phyloP scores from a whole-genome alignment of 139 green algal species.

The Edaphochlamys debaryana region DNA sequence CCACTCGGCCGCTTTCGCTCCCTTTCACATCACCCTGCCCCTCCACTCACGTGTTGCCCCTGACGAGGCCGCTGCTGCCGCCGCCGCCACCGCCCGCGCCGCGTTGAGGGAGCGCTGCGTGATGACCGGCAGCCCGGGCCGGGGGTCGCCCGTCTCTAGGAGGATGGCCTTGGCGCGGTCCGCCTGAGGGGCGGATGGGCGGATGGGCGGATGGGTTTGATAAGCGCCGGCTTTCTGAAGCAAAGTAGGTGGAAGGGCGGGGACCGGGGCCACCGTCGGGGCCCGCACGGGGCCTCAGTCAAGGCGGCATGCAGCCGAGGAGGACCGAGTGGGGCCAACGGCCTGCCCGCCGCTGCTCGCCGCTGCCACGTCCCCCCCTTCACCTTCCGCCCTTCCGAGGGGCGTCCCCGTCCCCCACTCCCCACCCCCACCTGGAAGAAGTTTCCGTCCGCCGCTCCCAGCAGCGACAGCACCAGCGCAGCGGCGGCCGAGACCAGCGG shows the following conservation, averaged over 20 bases:
- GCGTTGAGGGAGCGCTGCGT: background rate
- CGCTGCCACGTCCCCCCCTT: too few species aligned
- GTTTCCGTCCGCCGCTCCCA: slow-evolving; percentile 20
- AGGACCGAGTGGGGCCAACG: too few species aligned
- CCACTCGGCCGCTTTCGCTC: too few species aligned
- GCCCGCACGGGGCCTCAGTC: too few species aligned
- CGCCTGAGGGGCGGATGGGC: background rate
- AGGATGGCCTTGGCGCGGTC: background rate
- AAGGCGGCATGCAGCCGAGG: too few species aligned
- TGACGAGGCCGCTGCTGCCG: background rate
- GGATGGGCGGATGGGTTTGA: background rate
- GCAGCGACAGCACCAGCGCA: slow-evolving; percentile 24
- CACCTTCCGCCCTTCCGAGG: too few species aligned
- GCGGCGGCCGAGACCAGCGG: slow-evolving; percentile 7
- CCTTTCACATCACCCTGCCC: background rate
- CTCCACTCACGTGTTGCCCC: background rate
- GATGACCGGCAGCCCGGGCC: background rate
- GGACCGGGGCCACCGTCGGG: too few species aligned
- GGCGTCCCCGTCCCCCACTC: too few species aligned
- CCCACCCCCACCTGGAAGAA: slow-evolving; percentile 29
- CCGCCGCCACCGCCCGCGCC: slow-evolving; percentile 7
- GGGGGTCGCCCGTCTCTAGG: background rate
- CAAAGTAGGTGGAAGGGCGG: too few species aligned
- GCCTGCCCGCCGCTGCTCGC: too few species aligned
- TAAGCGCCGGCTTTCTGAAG: too few species aligned